Conservation (phyloP, 2,329 filamentous ascomycete species). For the Fusarium verrucosum region DNA sequence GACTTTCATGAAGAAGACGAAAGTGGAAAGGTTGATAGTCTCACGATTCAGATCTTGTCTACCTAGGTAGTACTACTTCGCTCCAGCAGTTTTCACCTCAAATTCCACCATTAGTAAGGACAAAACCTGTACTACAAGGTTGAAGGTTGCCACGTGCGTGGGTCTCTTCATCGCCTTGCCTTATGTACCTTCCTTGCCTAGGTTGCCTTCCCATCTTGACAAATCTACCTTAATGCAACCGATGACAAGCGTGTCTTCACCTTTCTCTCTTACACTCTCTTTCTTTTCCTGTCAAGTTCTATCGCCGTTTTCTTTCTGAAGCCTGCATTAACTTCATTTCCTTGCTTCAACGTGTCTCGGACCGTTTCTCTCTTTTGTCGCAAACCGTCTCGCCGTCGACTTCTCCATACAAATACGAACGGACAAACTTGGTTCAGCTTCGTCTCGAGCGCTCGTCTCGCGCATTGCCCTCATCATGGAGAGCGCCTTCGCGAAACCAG, state of each 20-base stretch:
- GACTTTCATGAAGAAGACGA: background rate
- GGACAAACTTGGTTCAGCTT: slow-evolving; percentile 19
- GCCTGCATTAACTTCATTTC: slow-evolving; percentile 14
- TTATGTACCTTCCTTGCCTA: too few species aligned
- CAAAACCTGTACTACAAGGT: slow-evolving; percentile 17
- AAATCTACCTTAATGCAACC: slow-evolving; percentile 36
- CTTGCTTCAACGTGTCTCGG: slow-evolving; percentile 11
- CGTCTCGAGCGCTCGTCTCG: slow-evolving; percentile 32
- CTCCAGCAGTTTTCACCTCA: background rate
- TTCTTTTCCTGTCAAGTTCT: slow-evolving; percentile 21
- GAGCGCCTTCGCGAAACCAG: slow-evolving; percentile 67
- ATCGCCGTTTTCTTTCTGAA: slow-evolving; percentile 14
- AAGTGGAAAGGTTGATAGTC: slow-evolving; percentile 13
- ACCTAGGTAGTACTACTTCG: background rate
- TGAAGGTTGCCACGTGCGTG: slow-evolving; percentile 48
- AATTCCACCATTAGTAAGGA: background rate
- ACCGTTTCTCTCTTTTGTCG: slow-evolving; percentile 20
- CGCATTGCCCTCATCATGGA: slow-evolving; percentile 61
- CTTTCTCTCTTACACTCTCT: slow-evolving; percentile 22
- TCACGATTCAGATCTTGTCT: slow-evolving; percentile 11
- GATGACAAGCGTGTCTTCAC: slow-evolving; percentile 42
- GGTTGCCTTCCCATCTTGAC: slow-evolving; percentile 40
- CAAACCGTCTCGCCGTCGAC: slow-evolving; percentile 12
- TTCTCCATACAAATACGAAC: slow-evolving; percentile 11
- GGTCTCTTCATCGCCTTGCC: slow-evolving; percentile 43